Evolutionary conservation across 2,329 filamentous ascomycete species (phyloP).

Genomic region (Sporothrix inflata): DNA sequence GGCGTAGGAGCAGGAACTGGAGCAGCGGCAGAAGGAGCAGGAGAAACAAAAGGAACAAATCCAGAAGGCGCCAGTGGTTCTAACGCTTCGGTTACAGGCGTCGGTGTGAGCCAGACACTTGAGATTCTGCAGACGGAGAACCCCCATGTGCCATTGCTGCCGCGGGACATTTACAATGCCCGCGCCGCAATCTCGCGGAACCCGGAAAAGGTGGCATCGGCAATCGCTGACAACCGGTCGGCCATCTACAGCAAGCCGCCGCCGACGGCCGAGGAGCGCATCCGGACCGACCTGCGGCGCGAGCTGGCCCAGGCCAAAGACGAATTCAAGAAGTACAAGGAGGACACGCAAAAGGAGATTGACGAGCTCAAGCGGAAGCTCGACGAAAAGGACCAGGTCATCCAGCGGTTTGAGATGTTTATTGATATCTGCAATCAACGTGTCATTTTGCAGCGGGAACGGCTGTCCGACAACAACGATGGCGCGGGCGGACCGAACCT

Average conservation of each 20-base stretch:
- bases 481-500: constrained; percentile 27
- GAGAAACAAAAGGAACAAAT: background rate
- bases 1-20: constrained; percentile 12
- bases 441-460: constrained; percentile 65
- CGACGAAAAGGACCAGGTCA: constrained; percentile 64
- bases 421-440: constrained; percentile 70
- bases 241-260: constrained; percentile 69
- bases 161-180: constrained; percentile 69
- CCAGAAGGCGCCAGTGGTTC: constrained; percentile 30
- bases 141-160: constrained; percentile 64
- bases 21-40: constrained; percentile 13
- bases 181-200: constrained; percentile 69
- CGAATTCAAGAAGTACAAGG: constrained; percentile 58
- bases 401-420: constrained; percentile 68
- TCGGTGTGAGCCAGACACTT: constrained; percentile 67
- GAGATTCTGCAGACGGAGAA: constrained; percentile 67
- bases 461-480: constrained; percentile 46
- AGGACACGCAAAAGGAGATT: constrained; percentile 61
- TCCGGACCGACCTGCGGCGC: constrained; percentile 62
- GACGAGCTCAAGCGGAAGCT: constrained; percentile 62
- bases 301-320: constrained; percentile 63
- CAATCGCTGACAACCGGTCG: constrained; percentile 62
- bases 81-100: constrained; percentile 48
- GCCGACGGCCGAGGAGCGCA: constrained; percentile 65
- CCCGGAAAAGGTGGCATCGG: constrained; percentile 62